These are phyloP conservation scores for Vaccinium darrowii DNA, from an alignment of 148 eudicot species.

Conservation along the genomic window DNA sequence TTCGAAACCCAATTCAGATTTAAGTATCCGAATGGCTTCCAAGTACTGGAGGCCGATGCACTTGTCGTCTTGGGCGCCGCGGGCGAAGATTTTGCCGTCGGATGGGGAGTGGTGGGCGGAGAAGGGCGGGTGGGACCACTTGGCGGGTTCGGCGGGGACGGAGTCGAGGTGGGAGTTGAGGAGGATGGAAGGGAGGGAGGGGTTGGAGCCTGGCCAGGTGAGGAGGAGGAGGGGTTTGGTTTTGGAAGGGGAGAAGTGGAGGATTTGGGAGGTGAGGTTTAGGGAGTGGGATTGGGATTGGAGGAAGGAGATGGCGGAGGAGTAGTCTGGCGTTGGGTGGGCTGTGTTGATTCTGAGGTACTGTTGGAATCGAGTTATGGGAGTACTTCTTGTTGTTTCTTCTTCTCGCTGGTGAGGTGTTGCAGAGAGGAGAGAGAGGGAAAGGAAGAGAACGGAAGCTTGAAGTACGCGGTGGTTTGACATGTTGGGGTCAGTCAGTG, in stretches of 20 bases:
- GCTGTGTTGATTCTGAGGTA: slow-evolving; percentile 85
- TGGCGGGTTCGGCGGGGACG: slow-evolving; percentile 77
- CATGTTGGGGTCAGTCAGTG: neutral
- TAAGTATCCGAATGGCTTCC: slow-evolving; percentile 62
- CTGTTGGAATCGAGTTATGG: slow-evolving; percentile 56
- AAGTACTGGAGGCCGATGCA: slow-evolving; percentile 74
- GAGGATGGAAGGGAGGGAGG: slow-evolving; percentile 71
- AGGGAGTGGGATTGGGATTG: slow-evolving; percentile 44
- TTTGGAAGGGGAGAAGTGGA: slow-evolving; percentile 41
- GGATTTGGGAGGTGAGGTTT: slow-evolving; percentile 42
- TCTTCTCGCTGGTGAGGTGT: neutral
- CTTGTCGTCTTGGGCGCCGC: slow-evolving; percentile 93
- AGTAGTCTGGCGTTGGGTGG: slow-evolving; percentile 81
- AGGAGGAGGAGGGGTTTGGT: slow-evolving; percentile 68
- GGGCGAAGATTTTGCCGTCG: slow-evolving; percentile 70
- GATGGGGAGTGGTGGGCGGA: slow-evolving; percentile 42
- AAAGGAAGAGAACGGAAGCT: neutral
- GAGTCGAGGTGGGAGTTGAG: slow-evolving; percentile 96
- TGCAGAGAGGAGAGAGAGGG: slow-evolving; percentile 12
- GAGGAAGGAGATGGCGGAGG: slow-evolving; percentile 59
- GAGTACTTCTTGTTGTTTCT: slow-evolving; percentile 15
- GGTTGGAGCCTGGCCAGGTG: slow-evolving; percentile 68
- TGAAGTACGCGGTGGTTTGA: neutral
- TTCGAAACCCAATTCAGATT: slow-evolving; percentile 5
- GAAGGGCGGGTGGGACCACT: slow-evolving; percentile 75